A percentile compares a stretch with the other conserved stretches of the same genome.
These are phyloP conservation scores for Anacardium occidentale DNA, from an alignment of 345 rosid species.

Conservation along the genomic window DNA sequence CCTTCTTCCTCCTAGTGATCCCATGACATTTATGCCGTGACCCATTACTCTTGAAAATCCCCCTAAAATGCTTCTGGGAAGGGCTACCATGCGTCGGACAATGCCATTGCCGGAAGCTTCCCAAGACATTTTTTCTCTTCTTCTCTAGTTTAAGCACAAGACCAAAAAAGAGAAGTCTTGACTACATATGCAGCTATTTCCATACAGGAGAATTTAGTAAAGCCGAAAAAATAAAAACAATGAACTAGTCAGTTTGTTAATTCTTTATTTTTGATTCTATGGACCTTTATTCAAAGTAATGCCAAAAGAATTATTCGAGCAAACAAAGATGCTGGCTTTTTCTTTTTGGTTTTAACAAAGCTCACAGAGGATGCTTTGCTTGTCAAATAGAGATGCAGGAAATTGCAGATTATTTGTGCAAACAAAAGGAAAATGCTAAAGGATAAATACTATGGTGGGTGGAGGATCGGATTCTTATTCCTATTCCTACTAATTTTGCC, in stretches of 20 bases:
- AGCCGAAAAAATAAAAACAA: neutral
- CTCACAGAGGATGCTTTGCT: constrained; percentile 32
- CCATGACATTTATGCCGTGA: constrained; percentile 29
- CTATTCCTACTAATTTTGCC: neutral
- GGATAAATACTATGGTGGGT: neutral
- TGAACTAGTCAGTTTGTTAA: constrained; percentile 10
- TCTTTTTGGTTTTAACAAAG: constrained; percentile 18
- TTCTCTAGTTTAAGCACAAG: neutral
- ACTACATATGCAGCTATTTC: no score
- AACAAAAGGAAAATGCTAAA: neutral
- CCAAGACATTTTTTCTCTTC: constrained; percentile 26
- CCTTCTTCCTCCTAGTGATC: constrained; percentile 33
- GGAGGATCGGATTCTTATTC: constrained; percentile 30
- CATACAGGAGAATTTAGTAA: neutral
- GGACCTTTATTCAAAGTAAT: constrained; percentile 25
- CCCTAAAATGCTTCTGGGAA: constrained; percentile 46
- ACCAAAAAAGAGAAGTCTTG: no score
- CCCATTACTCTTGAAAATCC: constrained; percentile 47
- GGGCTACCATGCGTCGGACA: constrained; percentile 48
- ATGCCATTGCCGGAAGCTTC: constrained; percentile 37
- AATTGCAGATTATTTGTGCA: neutral
- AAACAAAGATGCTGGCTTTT: constrained; percentile 28
- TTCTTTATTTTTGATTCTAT: constrained; percentile 9
- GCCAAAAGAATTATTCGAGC: constrained; percentile 15
- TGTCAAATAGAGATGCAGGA: constrained; percentile 1